Base-by-base conservation (phyloP, 2,329 filamentous ascomycete species). In the Pestalotiopsis sp. region DNA sequence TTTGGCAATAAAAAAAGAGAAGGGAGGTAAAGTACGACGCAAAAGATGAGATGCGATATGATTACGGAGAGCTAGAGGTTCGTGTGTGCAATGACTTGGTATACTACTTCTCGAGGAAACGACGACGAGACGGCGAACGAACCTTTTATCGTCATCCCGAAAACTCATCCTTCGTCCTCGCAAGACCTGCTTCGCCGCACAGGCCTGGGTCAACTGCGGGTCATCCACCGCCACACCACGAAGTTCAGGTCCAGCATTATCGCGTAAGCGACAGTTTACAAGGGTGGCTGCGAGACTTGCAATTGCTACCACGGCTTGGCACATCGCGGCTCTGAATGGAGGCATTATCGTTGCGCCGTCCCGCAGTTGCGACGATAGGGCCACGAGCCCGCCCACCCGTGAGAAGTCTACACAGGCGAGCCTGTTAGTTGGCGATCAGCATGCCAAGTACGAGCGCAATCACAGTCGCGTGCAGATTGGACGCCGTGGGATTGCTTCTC, bases 281-380 rank as follows among this genome's bases (percentile, higher is more conserved):
- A 52, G 20, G 26, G 61, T 52, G 40, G 39, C n/a, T n/a, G n/a
- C 22, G 61, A 64, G 17, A 24, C n/a, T 30, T 64, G 40, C n/a
- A 52, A 35, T 14, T 55, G 61, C 63, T 56, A n/a, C 40, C 40
- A 57, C 52, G 24, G 22, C 40, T 38, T 38, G 24, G 24, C 22
- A 40, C 48, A 9, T 20, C 22, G 35, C 4, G 14, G 39, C 52
- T 65, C n/a, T 56, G 63, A 56, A 55, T 65, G 63, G 63, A 65
- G 48, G 63, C 40, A 65, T 65, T 65, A 56, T 65, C 63, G 13
- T 65, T 57, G 40, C 24, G 30, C 63, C 63, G 40, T 14, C 63
- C 40, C 63, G 24, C 56, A 24, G 4, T 22, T 58, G 56, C 22
- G 22, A 58, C 22, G 26, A 58, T 58, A 26, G 26, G 14, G 17